Evolutionary conservation across 2,329 filamentous ascomycete species (phyloP).

Genomic region (Apiospora pterosperma): DNA sequence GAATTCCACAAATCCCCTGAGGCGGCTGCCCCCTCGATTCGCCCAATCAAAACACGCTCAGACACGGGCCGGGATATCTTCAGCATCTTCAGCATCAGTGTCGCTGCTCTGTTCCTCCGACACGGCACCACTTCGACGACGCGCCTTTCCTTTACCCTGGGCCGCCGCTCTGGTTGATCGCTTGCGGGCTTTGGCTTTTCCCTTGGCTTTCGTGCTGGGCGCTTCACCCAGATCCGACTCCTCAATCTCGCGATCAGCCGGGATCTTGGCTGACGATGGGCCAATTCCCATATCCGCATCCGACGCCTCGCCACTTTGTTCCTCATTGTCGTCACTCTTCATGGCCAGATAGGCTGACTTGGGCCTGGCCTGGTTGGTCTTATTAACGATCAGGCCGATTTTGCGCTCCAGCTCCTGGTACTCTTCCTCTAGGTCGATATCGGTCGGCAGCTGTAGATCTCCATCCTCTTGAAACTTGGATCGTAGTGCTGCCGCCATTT

Average conservation of each 20-base stretch:
- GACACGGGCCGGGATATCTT: conserved; percentile 25
- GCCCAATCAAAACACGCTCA: not conserved
- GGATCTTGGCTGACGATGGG: not conserved
- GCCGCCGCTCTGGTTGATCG: not conserved
- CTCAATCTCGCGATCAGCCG: conserved; percentile 12
- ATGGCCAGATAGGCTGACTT: conserved; percentile 9
- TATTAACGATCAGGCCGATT: conserved; percentile 20
- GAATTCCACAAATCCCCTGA: not conserved
- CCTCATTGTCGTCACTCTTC: conserved; percentile 19
- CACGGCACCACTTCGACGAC: not conserved
- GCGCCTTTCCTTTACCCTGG: not conserved
- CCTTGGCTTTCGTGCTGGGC: not conserved
- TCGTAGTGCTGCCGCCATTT: conserved; percentile 17
- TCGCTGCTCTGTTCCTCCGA: conserved; percentile 20
- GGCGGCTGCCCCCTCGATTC: not conserved
- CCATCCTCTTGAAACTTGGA: conserved; percentile 17
- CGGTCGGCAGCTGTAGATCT: conserved; percentile 17
- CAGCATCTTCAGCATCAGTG: conserved; percentile 27
- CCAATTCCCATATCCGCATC: not conserved
- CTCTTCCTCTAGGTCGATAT: conserved; percentile 19
- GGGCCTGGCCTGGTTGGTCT: conserved; percentile 12
- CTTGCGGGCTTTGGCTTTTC: not conserved
- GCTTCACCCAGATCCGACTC: conserved; percentile 16
- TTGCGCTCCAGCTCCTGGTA: conserved; percentile 21
- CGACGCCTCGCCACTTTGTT: conserved; percentile 4